Evolutionary conservation across 2,329 filamentous ascomycete genomes (phyloP).

Genomic region (Cordyceps pruinosa): DNA sequence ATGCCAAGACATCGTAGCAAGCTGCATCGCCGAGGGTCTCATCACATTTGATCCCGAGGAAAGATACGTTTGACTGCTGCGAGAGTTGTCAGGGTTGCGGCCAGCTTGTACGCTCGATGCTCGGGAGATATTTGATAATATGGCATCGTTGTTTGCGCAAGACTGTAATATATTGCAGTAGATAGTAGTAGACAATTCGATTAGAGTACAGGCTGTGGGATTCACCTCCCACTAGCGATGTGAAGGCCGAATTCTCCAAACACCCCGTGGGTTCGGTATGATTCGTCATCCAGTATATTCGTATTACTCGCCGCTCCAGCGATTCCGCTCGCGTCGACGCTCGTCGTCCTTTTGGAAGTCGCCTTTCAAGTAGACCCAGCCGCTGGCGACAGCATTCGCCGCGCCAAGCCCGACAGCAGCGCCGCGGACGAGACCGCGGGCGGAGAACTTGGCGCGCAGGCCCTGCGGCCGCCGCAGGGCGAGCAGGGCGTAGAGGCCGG

Average conservation of each 20-base stretch:
- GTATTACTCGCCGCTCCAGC: slow-evolving; percentile 36
- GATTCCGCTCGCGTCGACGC: slow-evolving; percentile 41
- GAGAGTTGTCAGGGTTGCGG: too few species aligned
- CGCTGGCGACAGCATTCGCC: slow-evolving; percentile 42
- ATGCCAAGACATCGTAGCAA: too few species aligned
- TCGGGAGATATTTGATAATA: too few species aligned
- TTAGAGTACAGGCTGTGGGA: background rate
- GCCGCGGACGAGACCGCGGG: slow-evolving; percentile 44
- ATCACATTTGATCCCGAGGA: too few species aligned
- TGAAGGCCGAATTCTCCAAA: background rate
- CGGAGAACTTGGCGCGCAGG: slow-evolving; percentile 35
- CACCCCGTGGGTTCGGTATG: background rate
- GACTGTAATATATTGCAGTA: background rate
- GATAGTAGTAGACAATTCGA: background rate
- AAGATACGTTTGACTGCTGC: too few species aligned
- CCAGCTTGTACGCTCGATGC: too few species aligned
- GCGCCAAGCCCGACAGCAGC: slow-evolving; percentile 43
- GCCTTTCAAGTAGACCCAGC: slow-evolving; percentile 45
- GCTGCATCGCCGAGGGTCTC: too few species aligned
- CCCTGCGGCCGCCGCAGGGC: slow-evolving; percentile 42
- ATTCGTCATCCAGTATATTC: background rate
- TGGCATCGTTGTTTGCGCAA: background rate
- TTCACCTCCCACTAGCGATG: background rate
- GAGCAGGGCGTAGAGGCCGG: slow-evolving; percentile 50
- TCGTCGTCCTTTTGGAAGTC: slow-evolving; percentile 43